Evolutionary conservation across 108 stramenopile species (phyloP).

Genomic region (Cyclotella sp.): DNA sequence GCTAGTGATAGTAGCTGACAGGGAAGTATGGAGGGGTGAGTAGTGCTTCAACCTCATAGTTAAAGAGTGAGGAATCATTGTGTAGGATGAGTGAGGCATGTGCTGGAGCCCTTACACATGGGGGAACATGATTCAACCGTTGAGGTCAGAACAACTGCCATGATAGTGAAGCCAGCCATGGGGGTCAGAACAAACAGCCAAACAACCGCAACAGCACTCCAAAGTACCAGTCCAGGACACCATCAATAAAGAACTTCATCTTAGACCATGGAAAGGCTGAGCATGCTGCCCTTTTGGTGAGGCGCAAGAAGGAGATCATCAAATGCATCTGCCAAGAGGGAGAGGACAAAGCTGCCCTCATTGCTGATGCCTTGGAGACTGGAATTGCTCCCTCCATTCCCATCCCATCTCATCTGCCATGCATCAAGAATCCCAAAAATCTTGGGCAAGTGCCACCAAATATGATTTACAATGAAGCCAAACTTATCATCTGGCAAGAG

Average conservation of each 20-base stretch:
- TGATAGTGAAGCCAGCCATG: too few relatives aligned
- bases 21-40: too few relatives aligned
- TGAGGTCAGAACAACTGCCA: too few relatives aligned
- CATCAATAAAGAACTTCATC: slow-evolving; percentile 13
- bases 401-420: background rate
- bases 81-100: too few relatives aligned
- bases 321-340: background rate
- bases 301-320: slow-evolving; percentile 1
- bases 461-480: background rate
- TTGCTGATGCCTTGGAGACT: slow-evolving; percentile 2
- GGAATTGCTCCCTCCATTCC: background rate
- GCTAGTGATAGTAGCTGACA: too few relatives aligned
- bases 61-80: too few relatives aligned
- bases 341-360: background rate
- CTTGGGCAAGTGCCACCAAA: background rate
- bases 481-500: background rate
- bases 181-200: too few relatives aligned
- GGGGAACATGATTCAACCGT: too few relatives aligned
- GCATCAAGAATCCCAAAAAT: background rate
- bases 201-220: too few relatives aligned
- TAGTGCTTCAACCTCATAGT: too few relatives aligned
- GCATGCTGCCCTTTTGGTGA: background rate
- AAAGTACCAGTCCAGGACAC: background rate
- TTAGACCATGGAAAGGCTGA: slow-evolving; percentile 2
- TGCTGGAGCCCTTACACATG: too few relatives aligned